Base-by-base conservation (phyloP, 192 early-diverging fungal species). In the Backusella morwellensis region DNA sequence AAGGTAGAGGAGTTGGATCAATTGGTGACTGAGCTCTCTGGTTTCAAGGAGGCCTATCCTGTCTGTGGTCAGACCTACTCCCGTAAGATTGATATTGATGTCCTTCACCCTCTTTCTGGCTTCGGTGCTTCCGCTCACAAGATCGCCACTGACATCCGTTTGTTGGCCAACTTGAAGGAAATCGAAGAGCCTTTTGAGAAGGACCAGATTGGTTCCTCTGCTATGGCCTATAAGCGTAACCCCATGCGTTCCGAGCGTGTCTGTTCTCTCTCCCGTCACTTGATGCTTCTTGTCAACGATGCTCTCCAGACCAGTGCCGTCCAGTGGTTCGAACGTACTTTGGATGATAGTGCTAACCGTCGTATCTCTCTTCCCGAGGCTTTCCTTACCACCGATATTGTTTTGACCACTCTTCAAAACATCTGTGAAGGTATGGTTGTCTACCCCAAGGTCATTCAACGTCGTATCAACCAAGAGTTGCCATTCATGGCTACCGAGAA, bases 401-500 rank as follows among this genome's bases (percentile, higher is more conserved):
- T 99, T n/a, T 85, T 97, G 76, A 94, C 96, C 4, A 87, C 96
- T 41, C 81, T 99, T 77, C 95, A 97, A 80, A 99, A 99, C 91
- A 96, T 99, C 70, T 96, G 93, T 40, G 94, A 97, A 75, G 98
- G 98, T 40, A 88, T 99, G 83, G 98, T 99, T 3, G 98, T 99
- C 0, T 99, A 99, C 83, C 97, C 97, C 67, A 89, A 95, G 83
- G 95, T 97, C 47, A 99, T 99, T 83, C 89, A 86, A 41, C 91
- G 94, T 44, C 91, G 95, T 38, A 98, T 99, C 84, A 74, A 83
- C 72, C 95, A 96, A 84, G 98, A 99, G 83, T 86, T 99, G 50
- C 98, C 98, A 66, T 99, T 99, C 84, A 99, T 98, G 98, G 98
- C 98, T n/a, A 99, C 98, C 26, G 98, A 99, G 84, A 99, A 99